phyloP scores from a whole-genome alignment of 305 asterid species.

The Nicotiana rustica region DNA sequence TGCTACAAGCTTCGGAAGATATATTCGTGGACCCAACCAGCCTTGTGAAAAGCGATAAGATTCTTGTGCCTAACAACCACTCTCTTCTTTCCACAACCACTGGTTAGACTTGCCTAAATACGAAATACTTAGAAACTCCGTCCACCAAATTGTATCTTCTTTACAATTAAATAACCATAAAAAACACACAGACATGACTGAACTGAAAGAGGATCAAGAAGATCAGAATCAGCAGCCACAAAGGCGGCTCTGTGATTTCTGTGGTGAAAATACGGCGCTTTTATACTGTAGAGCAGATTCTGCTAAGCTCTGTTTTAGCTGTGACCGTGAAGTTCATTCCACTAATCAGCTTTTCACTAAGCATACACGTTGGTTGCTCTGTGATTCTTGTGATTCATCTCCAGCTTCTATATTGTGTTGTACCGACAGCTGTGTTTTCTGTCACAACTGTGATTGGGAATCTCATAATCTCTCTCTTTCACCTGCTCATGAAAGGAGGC shows the following conservation, averaged over 20 bases:
- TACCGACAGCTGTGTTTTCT: constrained; percentile 66
- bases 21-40: neutral
- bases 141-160: neutral
- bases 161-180: neutral
- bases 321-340: constrained; percentile 89
- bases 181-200: constrained; percentile 18
- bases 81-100: neutral
- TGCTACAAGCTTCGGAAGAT: neutral
- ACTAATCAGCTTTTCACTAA: constrained; percentile 84
- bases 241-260: constrained; percentile 72
- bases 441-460: constrained; percentile 99
- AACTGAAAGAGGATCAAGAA: constrained; percentile 30
- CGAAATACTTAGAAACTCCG: too few relatives aligned
- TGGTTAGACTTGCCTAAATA: neutral
- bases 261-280: constrained; percentile 67
- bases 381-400: constrained; percentile 72
- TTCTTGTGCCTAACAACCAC: constrained; percentile 27
- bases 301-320: constrained; percentile 79
- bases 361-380: constrained; percentile 80
- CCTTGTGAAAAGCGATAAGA: constrained; percentile 30
- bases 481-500: constrained; percentile 74
- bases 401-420: constrained; percentile 83
- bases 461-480: constrained; percentile 48
- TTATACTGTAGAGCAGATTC: constrained; percentile 92
- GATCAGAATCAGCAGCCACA: neutral